Percentiles rank a stretch among this genome's conserved stretches.
These are phyloP conservation scores for Tolypocladium inflatum DNA, from an alignment of 2,329 filamentous ascomycete genomes.

Conservation along the genomic window DNA sequence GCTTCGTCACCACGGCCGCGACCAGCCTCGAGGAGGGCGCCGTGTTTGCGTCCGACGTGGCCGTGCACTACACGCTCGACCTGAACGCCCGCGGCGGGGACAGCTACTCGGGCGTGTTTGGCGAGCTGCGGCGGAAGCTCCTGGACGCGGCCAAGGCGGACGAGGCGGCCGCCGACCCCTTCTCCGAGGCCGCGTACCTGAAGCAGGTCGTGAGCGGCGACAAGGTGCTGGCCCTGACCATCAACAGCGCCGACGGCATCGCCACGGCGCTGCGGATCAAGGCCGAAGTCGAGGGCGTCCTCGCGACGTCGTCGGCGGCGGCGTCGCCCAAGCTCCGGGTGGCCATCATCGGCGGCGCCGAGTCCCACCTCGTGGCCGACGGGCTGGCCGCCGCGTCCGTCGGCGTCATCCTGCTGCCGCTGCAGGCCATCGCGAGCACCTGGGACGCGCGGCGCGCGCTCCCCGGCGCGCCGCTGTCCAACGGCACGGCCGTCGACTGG, in stretches of 20 bases:
- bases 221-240: conserved; percentile 45
- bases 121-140: conserved; percentile 41
- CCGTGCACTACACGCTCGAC: conserved; percentile 50
- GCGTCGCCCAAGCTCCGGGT: conserved; percentile 32
- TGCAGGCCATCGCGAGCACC: conserved; percentile 40
- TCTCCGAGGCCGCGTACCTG: conserved; percentile 40
- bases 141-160: conserved; percentile 35
- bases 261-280: conserved; percentile 51
- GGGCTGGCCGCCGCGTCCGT: conserved; percentile 47
- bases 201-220: conserved; percentile 43
- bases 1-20: conserved; percentile 42
- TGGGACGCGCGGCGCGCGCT: conserved; percentile 57
- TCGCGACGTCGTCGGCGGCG: conserved; percentile 9
- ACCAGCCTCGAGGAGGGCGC: conserved; percentile 37
- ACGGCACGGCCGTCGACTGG: conserved; percentile 50
- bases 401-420: conserved; percentile 50
- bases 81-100: conserved; percentile 26
- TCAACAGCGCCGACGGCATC: conserved; percentile 55
- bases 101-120: conserved; percentile 46
- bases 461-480: conserved; percentile 55
- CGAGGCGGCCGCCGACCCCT: conserved; percentile 27
- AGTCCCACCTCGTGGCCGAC: conserved; percentile 49
- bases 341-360: conserved; percentile 52
- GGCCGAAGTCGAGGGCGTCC: conserved; percentile 37
- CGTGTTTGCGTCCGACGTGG: conserved; percentile 43